These are phyloP conservation scores for Inosperma sp. DNA, from an alignment of 768 basidiomycete species.

Conservation along the genomic window DNA sequence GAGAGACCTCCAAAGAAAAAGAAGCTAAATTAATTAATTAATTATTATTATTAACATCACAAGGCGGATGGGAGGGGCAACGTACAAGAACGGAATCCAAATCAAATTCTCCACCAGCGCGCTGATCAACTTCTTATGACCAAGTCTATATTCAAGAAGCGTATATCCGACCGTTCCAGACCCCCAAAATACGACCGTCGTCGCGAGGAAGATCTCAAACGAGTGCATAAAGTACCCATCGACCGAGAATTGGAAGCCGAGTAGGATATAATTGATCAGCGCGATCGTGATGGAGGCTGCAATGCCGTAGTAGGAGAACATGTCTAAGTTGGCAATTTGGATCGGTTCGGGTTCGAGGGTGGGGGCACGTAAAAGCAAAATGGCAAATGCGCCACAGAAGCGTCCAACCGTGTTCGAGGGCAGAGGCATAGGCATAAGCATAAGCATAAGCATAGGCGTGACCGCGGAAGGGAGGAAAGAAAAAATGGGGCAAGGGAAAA, in stretches of 20 bases:
- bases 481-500: background rate
- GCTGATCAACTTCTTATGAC: conserved; percentile 45
- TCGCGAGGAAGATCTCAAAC: conserved; percentile 79
- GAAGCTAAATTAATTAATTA: conserved; percentile 34
- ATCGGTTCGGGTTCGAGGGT: background rate
- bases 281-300: conserved; percentile 63
- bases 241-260: conserved; percentile 68
- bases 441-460: background rate
- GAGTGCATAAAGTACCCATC: conserved; percentile 75
- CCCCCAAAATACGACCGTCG: conserved; percentile 72
- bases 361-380: background rate
- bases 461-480: background rate
- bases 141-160: conserved; percentile 68
- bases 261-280: conserved; percentile 68
- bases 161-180: conserved; percentile 69
- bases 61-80: conserved; percentile 21
- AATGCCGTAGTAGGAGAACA: conserved; percentile 63
- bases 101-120: conserved; percentile 55
- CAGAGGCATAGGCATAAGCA: background rate
- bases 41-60: background rate
- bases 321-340: conserved; percentile 30
- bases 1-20: conserved; percentile 76
- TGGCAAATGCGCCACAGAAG: background rate
- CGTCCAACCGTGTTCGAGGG: background rate
- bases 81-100: conserved; percentile 76